A percentile compares a stretch with the other conserved stretches of the same genome.
phyloP scores from a whole-genome alignment of 2,329 filamentous ascomycete genomes.

The Xylaria sp. region DNA sequence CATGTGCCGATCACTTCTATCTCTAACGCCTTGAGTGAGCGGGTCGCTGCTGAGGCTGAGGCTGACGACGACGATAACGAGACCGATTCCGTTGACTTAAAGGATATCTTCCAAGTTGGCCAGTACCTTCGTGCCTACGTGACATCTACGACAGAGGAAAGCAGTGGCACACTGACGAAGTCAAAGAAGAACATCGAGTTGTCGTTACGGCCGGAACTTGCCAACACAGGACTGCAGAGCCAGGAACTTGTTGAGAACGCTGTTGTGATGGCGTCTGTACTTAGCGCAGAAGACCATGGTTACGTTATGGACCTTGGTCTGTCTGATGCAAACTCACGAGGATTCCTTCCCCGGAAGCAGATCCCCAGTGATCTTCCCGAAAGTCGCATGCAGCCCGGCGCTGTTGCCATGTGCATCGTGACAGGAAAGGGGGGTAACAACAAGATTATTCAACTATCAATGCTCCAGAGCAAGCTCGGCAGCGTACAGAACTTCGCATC shows the following conservation, averaged over 20 bases:
- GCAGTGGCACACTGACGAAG: constrained; percentile 49
- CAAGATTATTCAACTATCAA: constrained; percentile 81
- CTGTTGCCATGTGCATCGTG: constrained; percentile 78
- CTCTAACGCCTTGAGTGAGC: constrained; percentile 70
- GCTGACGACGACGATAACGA: constrained; percentile 50
- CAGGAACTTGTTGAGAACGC: constrained; percentile 69
- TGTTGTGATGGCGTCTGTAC: constrained; percentile 80
- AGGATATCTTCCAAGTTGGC: constrained; percentile 70
- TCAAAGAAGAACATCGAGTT: constrained; percentile 79
- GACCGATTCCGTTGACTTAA: constrained; percentile 62
- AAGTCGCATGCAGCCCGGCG: constrained; percentile 69
- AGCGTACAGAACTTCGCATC: constrained; percentile 61
- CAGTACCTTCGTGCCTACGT: constrained; percentile 87
- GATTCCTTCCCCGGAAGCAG: constrained; percentile 82
- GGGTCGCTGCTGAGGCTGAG: constrained; percentile 64
- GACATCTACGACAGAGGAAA: constrained; percentile 66
- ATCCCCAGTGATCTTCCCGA: constrained; percentile 61
- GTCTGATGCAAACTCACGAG: constrained; percentile 60
- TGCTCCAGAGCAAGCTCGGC: constrained; percentile 63
- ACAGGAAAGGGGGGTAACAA: constrained; percentile 69
- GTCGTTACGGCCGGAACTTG: constrained; percentile 70
- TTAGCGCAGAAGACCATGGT: constrained; percentile 93
- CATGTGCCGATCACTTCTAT: constrained; percentile 90
- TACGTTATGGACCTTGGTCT: constrained; percentile 89
- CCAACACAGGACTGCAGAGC: constrained; percentile 69